Base-by-base conservation (phyloP, 2,329 filamentous ascomycete species). In the Phoma sp. region DNA sequence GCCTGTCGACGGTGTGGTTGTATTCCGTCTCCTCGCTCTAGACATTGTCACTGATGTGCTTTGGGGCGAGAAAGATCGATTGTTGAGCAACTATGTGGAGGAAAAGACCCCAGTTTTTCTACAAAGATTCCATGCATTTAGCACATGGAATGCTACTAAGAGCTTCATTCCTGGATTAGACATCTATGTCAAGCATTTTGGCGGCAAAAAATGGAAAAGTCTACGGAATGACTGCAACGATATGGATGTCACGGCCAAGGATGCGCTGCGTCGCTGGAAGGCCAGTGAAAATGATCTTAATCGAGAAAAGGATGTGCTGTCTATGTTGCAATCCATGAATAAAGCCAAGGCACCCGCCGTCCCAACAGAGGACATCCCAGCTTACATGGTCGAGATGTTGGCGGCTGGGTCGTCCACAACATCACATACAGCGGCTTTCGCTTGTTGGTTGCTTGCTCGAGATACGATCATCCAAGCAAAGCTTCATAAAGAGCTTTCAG, bases 1-100 rank as follows among this genome's bases (percentile, higher is more conserved):
- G 29, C 14, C 27, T 9, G 36, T 52, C 33, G 49, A 52, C 30
- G 49, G 42, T 7, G 36, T 52, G 7, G 49, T 52, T 13, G 42
- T 47, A 13, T 52, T 52, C 42, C 49, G 49, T 8, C 23, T 47
- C 25, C 49, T 52, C 10, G 49, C 49, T 40, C 27, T 47, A 13
- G 49, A 52, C 36, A 52, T 52, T n/a, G 49, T 52, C 22, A 52
- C 49, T n/a, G 49, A 52, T 52, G 49, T 52, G 29, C 49, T 52
- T 13, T 52, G 49, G 49, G 49, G 42, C 8, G 49, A 52, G 37
- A 22, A 40, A 29, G 18, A 46, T 25, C 23, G 49, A 35, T 36
- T 52, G 13, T 27, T 52, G 42, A n/a, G 24, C 14, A 29, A 41
- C 27, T 52, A 46, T 18, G n/a, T 27, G n/a, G 42, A 52, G 36